Evolutionary conservation across 2,329 filamentous ascomycete species (phyloP), one percentile per base, ranked within the genome.

Genomic region (Colletotrichum agaves): DNA sequence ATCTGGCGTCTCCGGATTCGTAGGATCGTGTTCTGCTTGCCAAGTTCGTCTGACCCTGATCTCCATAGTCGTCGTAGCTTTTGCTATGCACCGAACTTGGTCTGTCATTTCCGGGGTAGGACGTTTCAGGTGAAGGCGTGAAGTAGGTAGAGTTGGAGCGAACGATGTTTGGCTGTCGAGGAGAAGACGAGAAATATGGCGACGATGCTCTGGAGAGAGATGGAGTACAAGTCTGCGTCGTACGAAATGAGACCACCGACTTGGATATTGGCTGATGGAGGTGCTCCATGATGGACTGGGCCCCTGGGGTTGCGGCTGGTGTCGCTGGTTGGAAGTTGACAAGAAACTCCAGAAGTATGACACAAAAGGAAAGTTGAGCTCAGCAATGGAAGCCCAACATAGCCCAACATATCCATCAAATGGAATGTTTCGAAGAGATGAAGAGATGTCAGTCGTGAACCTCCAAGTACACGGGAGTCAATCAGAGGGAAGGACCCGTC

Each of bases 181-280:
- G 8, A 5, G 41, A 39, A 4, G 23, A 19, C n/a, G 66, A 64
- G 1, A 60, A 62, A 47, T 63, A 63, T 6, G 59, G 35, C 13
- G 58, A 65, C 6, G 59, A 50, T 5, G 39, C n/a, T 31, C 4
- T 19, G 23, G 61, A 53, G n/a, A 31, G 8, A 4, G 7, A 3
- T 7, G 37, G 59, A 2, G 50, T 37, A 3, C 17, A 23, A 2
- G 49, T 35, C 43, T 31, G 33, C 3, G 27, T 11, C 11, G 50
- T 66, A 11, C 21, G 11, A 3, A 43, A 66, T 3, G 43, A 55
- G 0, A 23, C 44, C 8, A 35, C 37, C 1, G 43, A 12, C 15
- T 23, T 55, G 4, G 59, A 11, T 12, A 23, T 17, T n/a, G 21
- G 31, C 5, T 3, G 7, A 7, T 33, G n/a, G 11, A 27, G 17